phyloP scores from a whole-genome alignment of 371 early-diverging fungal species.

The Mortierella sp. region DNA sequence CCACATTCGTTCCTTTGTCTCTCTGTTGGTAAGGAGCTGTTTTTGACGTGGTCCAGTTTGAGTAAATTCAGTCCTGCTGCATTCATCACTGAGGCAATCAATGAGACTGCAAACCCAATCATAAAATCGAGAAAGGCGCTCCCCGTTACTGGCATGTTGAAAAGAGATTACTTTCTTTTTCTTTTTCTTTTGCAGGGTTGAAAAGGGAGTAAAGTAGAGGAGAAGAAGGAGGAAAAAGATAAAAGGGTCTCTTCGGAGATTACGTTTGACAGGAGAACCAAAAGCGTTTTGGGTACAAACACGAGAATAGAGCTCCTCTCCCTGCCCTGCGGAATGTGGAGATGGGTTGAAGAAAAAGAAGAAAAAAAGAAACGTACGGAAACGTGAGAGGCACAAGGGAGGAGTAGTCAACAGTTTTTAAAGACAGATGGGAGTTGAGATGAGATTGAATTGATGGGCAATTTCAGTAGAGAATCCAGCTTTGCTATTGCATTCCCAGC shows the following conservation, averaged over 20 bases:
- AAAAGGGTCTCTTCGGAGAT: not conserved
- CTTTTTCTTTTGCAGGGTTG: no score
- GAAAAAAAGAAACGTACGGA: not conserved
- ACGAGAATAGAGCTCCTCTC: not conserved
- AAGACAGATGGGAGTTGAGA: no score
- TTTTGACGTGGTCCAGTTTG: slow-evolving; percentile 77
- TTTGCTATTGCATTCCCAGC: no score
- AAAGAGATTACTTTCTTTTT: not conserved
- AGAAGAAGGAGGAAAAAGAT: not conserved
- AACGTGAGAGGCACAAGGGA: no score
- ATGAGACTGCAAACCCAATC: slow-evolving; percentile 74
- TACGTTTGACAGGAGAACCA: not conserved
- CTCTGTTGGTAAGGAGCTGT: slow-evolving; percentile 58
- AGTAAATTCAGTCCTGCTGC: slow-evolving; percentile 79
- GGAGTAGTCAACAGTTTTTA: no score
- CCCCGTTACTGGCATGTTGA: slow-evolving; percentile 36
- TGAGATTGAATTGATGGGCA: no score
- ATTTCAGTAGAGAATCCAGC: no score
- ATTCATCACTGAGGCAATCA: slow-evolving; percentile 75
- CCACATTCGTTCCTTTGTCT: slow-evolving; percentile 73
- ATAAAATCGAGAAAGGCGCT: slow-evolving; percentile 61
- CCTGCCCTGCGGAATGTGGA: not conserved
- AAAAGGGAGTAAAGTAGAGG: not conserved
- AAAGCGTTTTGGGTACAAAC: not conserved
- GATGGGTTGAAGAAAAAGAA: not conserved